Conservation (phyloP, 2,329 filamentous ascomycete species). For the Elsinoe australis region DNA sequence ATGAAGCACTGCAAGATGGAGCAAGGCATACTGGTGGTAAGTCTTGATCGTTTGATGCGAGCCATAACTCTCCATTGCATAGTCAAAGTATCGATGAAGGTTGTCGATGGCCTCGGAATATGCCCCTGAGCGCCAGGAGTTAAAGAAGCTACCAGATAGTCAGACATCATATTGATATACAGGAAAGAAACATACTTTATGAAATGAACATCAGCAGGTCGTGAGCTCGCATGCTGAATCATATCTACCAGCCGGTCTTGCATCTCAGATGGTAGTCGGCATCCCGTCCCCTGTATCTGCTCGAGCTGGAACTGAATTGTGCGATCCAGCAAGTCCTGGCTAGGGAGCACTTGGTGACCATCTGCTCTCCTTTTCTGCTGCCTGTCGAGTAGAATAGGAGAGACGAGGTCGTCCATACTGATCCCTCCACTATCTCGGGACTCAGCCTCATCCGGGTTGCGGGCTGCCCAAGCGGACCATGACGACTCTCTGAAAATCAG, state of each 20-base stretch:
- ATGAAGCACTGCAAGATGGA: conserved; percentile 88
- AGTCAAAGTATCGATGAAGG: conserved; percentile 92
- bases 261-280: conserved; percentile 67
- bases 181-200: conserved; percentile 47
- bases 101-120: conserved; percentile 84
- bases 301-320: conserved; percentile 83
- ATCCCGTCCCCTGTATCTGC: conserved; percentile 75
- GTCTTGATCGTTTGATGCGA: conserved; percentile 75
- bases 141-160: conserved; percentile 81
- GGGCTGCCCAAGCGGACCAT: conserved; percentile 51
- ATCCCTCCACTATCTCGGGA: conserved; percentile 20
- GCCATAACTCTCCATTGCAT: conserved; percentile 47
- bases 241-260: conserved; percentile 59
- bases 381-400: conserved; percentile 18
- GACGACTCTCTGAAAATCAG: conserved; percentile 73
- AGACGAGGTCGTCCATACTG: conserved; percentile 25
- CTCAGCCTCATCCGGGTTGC: conserved; percentile 38
- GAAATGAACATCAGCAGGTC: conserved; percentile 69
- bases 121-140: conserved; percentile 86
- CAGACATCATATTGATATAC: too few relatives aligned
- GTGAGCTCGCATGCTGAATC: conserved; percentile 56
- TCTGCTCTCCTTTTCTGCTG: conserved; percentile 16
- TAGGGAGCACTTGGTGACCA: conserved; percentile 43
- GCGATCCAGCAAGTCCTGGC: conserved; percentile 70
- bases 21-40: conserved; percentile 88